Base-by-base conservation (phyloP, 495 filamentous ascomycete genomes). In the Aspergillus mulundensis region DNA sequence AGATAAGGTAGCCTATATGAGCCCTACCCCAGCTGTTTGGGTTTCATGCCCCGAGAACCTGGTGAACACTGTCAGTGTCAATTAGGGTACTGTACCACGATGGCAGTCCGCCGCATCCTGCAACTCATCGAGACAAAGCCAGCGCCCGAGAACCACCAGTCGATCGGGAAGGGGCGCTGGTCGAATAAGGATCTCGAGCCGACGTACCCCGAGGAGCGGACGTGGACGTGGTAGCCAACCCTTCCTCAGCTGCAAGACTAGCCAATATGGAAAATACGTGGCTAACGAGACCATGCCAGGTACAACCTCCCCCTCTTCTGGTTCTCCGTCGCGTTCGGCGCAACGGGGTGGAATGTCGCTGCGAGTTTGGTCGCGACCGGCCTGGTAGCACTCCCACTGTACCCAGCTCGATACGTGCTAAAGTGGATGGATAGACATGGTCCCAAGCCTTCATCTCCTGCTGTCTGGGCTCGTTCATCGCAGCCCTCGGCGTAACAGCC, bases 131-230 rank as follows among this genome's bases (percentile, higher is more conserved):
- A 53, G n/a, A 53, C 50, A 11, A n/a, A 53, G 0, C 21, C 42
- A 16, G 50, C 50, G 6, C 50, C 50, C 4, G 39, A 53, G 15
- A 53, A 43, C 25, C 50, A 53, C 16, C 39, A 28, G 6, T 21
- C 50, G 1, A 8, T 53, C 23, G 38, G 50, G 15, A 53, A 32
- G n/a, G 50, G 50, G 15, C 23, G 50, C 32, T 53, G 50, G 50
- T 30, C 50, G 12, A 53, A 53, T 6, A 28, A 23, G 14, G 50
- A 53, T 43, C 19, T 53, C 4, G 50, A 53, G 30, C 50, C 50
- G 16, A 53, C 50, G 39, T 43, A 53, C 19, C 50, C 50, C 20
- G 50, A 53, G 23, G 50, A 53, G 39, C 50, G 50, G 15, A 53
- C 50, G 23, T 53, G 50, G 50, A 43, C 38, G 20, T 53, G 50